These are phyloP conservation scores for Ammopiptanthus mongolicus DNA, from an alignment of 306 rosid genomes.

Conservation along the genomic window DNA sequence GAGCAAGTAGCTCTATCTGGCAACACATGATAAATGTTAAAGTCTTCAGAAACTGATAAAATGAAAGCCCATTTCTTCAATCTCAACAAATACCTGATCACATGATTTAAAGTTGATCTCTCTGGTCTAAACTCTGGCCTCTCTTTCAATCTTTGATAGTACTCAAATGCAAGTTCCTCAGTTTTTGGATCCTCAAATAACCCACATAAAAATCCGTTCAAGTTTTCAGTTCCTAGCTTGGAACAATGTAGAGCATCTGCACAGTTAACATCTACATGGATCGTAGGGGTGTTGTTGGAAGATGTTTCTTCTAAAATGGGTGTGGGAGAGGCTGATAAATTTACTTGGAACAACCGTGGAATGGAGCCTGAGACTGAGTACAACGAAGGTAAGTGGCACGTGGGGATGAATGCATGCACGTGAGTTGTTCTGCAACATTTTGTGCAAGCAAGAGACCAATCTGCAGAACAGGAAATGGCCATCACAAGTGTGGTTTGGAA, in stretches of 20 bases:
- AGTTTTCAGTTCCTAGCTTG: slow-evolving; percentile 25
- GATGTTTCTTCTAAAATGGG: slow-evolving; percentile 47
- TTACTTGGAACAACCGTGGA: slow-evolving; percentile 22
- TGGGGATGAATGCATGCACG: slow-evolving; percentile 21
- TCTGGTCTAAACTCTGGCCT: slow-evolving; percentile 49
- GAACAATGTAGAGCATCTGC: slow-evolving; percentile 11
- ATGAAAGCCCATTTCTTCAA: slow-evolving; percentile 48
- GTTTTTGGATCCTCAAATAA: slow-evolving; percentile 45
- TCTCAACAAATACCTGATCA: slow-evolving; percentile 57
- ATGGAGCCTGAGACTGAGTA: slow-evolving; percentile 21
- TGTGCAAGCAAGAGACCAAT: slow-evolving; percentile 42
- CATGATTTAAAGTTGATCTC: slow-evolving; percentile 39
- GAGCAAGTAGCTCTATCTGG: slow-evolving; percentile 60
- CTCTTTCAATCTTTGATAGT: slow-evolving; percentile 49
- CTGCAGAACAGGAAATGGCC: slow-evolving; percentile 52
- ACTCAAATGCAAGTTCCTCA: slow-evolving; percentile 40
- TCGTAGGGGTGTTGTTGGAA: slow-evolving; percentile 21
- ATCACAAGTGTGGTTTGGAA: slow-evolving; percentile 30
- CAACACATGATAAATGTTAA: slow-evolving; percentile 37
- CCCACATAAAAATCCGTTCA: slow-evolving; percentile 44
- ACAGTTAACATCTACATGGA: slow-evolving; percentile 26
- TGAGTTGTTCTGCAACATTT: slow-evolving; percentile 17
- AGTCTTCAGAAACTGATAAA: slow-evolving; percentile 43
- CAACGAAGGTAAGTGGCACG: slow-evolving; percentile 29
- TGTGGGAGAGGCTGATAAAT: slow-evolving; percentile 42